Evolutionary conservation across 768 basidiomycete species (phyloP), one percentile per base, ranked within the genome.

Genomic region (Agaricus blazei): DNA sequence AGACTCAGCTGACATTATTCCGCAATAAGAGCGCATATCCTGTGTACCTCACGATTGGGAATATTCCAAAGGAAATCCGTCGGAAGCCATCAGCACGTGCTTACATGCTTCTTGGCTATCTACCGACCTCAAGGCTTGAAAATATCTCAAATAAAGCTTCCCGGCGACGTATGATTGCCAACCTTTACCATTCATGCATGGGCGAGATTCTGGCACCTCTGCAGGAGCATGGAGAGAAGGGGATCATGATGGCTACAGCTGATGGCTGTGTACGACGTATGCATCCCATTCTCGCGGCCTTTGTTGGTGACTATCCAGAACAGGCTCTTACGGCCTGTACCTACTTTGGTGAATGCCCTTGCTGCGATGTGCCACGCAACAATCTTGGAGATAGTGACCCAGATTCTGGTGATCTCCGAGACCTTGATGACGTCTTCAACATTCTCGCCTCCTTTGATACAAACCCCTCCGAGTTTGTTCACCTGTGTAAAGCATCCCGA

Each of bases 1-100:
- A 79, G 48, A 79, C 75, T 0, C 65, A 70, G 48, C 61, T 79
- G 0, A 74, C 74, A 0, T 51, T 63, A 0, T 75, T 79, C 53
- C 60, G 70, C 1, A 71, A 75, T 54, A 76, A 79, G 57, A 51
- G 59, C 26, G 73, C 74, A 9, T 79, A 75, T 60, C 79, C 78
- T 0, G 68, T 80, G 0, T 81, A 81, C 56, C 48, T 80, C 15
- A 75, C 78, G 1, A 72, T 80, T 54, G 77, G 76, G 0, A 79
- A 79, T 51, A 64, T 80, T 4, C 65, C 69, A 0, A 79, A 78
- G 53, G 61, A 68, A 0, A 68, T 76, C 14, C 68, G 68, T 1
- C 62, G 70, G 1, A 67, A 76, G 52, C 73, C 75, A 0, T 72
- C 68, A 0, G 52, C 54, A 7, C 69, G 66, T 7, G 74, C 64